A percentile compares a stretch with the other conserved stretches of the same genome.
Conservation (phyloP, 257 asterid genomes). For the Solanum rostratum region DNA sequence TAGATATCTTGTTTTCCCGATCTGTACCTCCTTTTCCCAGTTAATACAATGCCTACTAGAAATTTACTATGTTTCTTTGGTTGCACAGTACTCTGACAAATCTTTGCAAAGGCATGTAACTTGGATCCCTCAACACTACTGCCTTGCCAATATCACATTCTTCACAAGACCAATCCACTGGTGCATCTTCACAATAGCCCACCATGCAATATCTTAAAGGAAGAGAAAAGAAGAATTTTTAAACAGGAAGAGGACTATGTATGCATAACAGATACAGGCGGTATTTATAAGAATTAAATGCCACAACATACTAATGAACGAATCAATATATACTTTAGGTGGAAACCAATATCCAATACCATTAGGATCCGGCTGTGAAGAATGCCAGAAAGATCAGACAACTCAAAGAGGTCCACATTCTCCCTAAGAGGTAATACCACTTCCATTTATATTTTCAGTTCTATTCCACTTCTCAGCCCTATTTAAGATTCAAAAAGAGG, state of each 20-base stretch:
- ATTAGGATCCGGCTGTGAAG: no score
- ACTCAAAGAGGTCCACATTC: no score
- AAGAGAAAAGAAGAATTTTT: neutral
- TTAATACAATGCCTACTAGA: neutral
- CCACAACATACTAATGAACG: no score
- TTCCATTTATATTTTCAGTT: no score
- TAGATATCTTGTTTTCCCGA: slow-evolving; percentile 21
- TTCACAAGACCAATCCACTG: slow-evolving; percentile 34
- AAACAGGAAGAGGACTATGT: neutral
- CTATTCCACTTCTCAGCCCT: no score
- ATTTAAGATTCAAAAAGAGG: neutral
- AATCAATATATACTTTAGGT: no score
- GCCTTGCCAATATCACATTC: slow-evolving; percentile 22
- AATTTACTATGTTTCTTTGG: no score
- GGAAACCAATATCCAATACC: no score
- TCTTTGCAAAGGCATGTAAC: neutral
- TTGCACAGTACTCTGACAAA: neutral
- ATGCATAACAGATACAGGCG: neutral
- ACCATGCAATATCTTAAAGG: slow-evolving; percentile 44
- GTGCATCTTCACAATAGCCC: neutral
- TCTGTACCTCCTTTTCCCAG: neutral
- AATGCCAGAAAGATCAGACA: no score
- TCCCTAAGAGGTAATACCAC: no score
- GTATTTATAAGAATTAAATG: neutral
- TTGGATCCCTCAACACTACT: neutral